Percentiles rank a stretch among this genome's conserved stretches.
These are phyloP conservation scores for Debaryomyces psychrophilus DNA, from an alignment of 1,139 yeast genomes.

Conservation along the genomic window DNA sequence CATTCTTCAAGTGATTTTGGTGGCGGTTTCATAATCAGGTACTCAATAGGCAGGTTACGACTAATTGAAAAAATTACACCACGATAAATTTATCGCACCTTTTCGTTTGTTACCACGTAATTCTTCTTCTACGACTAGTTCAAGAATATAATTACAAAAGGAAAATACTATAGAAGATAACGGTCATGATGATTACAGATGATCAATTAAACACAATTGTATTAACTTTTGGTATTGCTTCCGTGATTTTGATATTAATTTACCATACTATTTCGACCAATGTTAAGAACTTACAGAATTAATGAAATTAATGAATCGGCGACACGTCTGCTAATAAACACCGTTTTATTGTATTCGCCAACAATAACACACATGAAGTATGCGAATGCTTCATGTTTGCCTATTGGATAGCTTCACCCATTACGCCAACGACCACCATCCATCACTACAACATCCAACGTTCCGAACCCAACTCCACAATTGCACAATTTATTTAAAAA, in stretches of 20 bases:
- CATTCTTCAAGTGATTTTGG: slow-evolving; percentile 53
- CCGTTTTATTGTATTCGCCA: background rate
- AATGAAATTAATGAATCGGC: background rate
- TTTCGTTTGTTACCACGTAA: slow-evolving; percentile 7
- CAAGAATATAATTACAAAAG: background rate
- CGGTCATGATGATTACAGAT: slow-evolving; percentile 70
- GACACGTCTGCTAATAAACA: background rate
- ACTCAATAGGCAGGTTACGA: background rate
- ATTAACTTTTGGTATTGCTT: slow-evolving; percentile 71
- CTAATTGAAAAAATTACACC: background rate
- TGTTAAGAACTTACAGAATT: slow-evolving; percentile 23
- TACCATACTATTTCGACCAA: slow-evolving; percentile 64
- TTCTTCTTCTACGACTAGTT: slow-evolving; percentile 1
- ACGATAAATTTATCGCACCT: slow-evolving; percentile 8
- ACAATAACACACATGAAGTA: background rate
- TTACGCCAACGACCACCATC: too few relatives aligned
- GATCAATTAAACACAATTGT: slow-evolving; percentile 75
- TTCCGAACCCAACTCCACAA: too few relatives aligned
- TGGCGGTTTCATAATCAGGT: slow-evolving; percentile 16
- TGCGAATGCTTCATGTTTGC: background rate
- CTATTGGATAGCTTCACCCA: background rate
- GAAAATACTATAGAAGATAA: background rate
- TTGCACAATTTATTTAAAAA: too few relatives aligned
- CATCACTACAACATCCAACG: too few relatives aligned
- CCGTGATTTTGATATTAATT: slow-evolving; percentile 69